Evolutionary conservation across 352 stramenopile species (phyloP).

Genomic region (Globisporangium mamillatum): DNA sequence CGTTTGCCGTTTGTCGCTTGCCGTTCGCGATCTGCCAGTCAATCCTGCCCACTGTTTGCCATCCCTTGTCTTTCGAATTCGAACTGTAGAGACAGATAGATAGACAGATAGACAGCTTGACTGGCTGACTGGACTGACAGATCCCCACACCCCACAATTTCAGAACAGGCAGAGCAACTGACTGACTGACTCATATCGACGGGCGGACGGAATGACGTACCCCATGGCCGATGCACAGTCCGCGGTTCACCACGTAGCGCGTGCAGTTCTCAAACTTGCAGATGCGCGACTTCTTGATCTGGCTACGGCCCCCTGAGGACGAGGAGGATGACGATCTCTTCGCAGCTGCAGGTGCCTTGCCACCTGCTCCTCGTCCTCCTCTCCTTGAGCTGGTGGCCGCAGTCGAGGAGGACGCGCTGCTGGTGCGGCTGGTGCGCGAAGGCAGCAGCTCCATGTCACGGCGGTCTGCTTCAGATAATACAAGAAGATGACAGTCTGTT

Average conservation of each 20-base stretch:
- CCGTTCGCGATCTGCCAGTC: not conserved
- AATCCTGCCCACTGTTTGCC: not conserved
- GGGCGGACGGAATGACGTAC: slow-evolving; percentile 18
- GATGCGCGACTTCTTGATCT: slow-evolving; percentile 67
- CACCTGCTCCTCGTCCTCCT: not conserved
- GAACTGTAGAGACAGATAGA: not conserved
- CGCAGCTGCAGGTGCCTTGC: slow-evolving; percentile 4
- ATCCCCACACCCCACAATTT: not conserved
- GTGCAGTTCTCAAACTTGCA: slow-evolving; percentile 78
- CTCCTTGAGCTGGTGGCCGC: not conserved
- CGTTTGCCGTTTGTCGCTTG: not conserved
- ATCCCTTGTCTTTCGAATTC: not conserved
- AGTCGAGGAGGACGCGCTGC: not conserved
- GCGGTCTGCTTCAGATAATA: not conserved
- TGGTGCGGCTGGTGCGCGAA: not conserved
- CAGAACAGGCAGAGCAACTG: not conserved
- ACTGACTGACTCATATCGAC: not conserved
- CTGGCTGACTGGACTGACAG: not conserved
- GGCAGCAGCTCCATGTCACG: not conserved
- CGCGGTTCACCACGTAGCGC: slow-evolving; percentile 72
- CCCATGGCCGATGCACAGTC: slow-evolving; percentile 73
- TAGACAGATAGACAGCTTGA: not conserved
- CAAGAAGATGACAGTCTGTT: not conserved
- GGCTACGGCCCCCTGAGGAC: slow-evolving; percentile 1
- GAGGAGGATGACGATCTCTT: not conserved